These are phyloP conservation scores for Pittosporum tobira DNA, from an alignment of 129 eudicot genomes.

Conservation along the genomic window DNA sequence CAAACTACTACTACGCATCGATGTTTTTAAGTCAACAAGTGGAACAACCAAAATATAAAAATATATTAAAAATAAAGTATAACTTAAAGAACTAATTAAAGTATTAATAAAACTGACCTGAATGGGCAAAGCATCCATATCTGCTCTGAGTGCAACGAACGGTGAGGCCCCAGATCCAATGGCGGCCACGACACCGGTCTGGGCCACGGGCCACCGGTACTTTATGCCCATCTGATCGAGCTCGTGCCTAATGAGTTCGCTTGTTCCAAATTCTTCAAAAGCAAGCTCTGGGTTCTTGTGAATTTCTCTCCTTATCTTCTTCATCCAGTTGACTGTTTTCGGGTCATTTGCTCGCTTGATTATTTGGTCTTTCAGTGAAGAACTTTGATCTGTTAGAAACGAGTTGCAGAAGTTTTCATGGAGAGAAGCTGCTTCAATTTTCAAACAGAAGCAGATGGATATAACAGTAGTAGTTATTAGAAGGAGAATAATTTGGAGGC, in stretches of 20 bases:
- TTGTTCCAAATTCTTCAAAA: conserved; percentile 48
- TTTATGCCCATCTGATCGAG: conserved; percentile 39
- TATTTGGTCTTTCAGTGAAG: conserved; percentile 25
- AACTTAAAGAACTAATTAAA: background rate
- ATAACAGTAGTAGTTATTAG: background rate
- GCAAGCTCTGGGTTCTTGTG: conserved; percentile 73
- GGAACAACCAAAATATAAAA: background rate
- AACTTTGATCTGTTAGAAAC: conserved; percentile 6
- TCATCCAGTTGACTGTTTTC: conserved; percentile 38
- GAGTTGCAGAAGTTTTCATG: conserved; percentile 4
- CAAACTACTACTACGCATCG: too few relatives aligned
- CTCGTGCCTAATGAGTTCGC: conserved; percentile 42
- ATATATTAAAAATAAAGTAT: background rate
- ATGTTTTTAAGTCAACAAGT: too few relatives aligned
- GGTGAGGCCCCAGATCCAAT: conserved; percentile 61
- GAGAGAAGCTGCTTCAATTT: background rate
- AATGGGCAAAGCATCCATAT: conserved; percentile 82
- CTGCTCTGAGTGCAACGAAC: conserved; percentile 68
- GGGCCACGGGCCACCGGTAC: conserved; percentile 57
- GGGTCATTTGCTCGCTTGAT: conserved; percentile 26
- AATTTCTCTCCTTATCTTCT: conserved; percentile 44
- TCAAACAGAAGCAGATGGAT: background rate
- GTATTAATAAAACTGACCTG: conserved; percentile 28
- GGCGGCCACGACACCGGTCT: conserved; percentile 53
- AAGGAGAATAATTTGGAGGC: background rate